These are phyloP conservation scores for Coemansia sp. DNA, from an alignment of 192 early-diverging fungal genomes.

Conservation along the genomic window DNA sequence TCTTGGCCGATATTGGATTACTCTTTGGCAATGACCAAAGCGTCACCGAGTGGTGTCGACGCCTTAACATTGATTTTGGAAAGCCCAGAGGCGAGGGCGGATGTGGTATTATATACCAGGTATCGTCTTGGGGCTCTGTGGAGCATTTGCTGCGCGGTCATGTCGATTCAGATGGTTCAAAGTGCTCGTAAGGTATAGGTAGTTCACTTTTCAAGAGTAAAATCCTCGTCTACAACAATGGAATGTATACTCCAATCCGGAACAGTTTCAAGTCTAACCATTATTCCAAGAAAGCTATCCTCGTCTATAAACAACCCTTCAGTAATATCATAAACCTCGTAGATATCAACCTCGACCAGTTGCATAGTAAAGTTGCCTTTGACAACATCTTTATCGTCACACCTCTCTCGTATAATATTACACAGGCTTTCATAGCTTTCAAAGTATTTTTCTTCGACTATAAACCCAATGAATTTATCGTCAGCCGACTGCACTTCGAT, in stretches of 20 bases:
- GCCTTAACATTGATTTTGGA: constrained; percentile 30
- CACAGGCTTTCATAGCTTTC: not conserved
- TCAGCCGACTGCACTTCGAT: not conserved
- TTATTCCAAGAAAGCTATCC: not conserved
- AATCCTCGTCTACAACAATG: not conserved
- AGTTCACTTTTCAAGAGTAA: not conserved
- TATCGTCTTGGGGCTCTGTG: constrained; percentile 10
- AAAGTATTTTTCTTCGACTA: not conserved
- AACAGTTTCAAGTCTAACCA: not conserved
- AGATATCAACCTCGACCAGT: not conserved
- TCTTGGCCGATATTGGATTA: constrained; percentile 43
- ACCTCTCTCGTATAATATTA: not conserved
- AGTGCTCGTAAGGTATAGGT: not conserved
- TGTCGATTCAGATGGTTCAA: not conserved
- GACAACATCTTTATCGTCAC: not conserved
- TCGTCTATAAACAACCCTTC: not conserved
- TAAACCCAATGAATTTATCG: not conserved
- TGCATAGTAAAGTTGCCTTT: not conserved
- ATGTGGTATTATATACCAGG: constrained; percentile 7
- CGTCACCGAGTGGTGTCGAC: constrained; percentile 40
- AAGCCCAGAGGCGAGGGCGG: not conserved
- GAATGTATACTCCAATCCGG: not conserved
- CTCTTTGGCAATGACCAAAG: constrained; percentile 31
- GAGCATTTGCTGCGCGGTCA: not conserved
- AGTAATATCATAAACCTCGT: not conserved